A percentile compares a stretch with the other conserved stretches of the same genome.
These are phyloP conservation scores for Dicorynia guianensis DNA, from an alignment of 306 rosid genomes.

Conservation along the genomic window DNA sequence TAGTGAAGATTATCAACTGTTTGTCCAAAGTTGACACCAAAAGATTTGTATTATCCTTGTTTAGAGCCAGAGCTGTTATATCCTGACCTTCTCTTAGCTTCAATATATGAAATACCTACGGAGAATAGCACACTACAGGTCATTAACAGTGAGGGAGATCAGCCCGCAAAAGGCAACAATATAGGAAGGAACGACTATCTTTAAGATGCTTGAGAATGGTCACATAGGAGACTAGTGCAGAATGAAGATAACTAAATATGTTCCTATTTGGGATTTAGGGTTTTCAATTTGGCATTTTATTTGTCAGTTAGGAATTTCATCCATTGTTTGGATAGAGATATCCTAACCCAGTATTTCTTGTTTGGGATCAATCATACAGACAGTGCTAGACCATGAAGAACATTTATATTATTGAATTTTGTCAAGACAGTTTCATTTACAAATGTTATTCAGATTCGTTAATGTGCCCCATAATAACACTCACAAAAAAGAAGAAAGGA, in stretches of 20 bases:
- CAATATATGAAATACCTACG: conserved; percentile 82
- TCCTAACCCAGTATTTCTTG: too few species aligned
- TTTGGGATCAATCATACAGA: background rate
- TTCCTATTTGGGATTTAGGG: too few species aligned
- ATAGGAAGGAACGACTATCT: conserved; percentile 19
- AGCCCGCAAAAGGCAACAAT: conserved; percentile 12
- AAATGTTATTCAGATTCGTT: conserved; percentile 21
- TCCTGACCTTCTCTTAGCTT: conserved; percentile 78
- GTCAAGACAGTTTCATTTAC: conserved; percentile 33
- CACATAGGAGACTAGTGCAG: background rate
- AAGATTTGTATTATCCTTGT: conserved; percentile 84
- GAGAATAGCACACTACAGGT: conserved; percentile 22
- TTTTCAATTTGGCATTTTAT: too few species aligned
- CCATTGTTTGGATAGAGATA: too few species aligned
- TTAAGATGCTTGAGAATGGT: conserved; percentile 18
- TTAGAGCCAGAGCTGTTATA: conserved; percentile 88
- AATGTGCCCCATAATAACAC: background rate
- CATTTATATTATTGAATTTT: background rate
- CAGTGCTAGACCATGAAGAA: conserved; percentile 30
- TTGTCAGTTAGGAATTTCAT: too few species aligned
- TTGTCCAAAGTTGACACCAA: conserved; percentile 91
- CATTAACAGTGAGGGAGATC: conserved; percentile 24
- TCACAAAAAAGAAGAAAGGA: conserved; percentile 24
- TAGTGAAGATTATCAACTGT: conserved; percentile 85
- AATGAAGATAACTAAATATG: too few species aligned